Base-by-base conservation (phyloP, 345 rosid genomes). In the Cochlearia excelsa region DNA sequence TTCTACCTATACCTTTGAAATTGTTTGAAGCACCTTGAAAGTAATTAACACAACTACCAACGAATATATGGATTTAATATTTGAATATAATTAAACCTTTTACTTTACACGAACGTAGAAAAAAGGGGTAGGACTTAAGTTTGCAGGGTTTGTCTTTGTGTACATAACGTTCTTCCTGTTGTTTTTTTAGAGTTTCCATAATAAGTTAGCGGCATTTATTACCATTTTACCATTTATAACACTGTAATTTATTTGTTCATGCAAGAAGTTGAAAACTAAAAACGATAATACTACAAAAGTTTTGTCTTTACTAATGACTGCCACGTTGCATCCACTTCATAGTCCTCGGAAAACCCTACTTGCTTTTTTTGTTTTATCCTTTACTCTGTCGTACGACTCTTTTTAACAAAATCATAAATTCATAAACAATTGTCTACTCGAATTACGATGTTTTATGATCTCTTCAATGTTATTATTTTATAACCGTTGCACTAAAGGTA, bases 311-410 rank as follows among this genome's bases (percentile, higher is more conserved):
- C 5, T 30, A 44, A 52, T 63, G 68, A 7, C 43, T 9, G 59
- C 59, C 59, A 64, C 52, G 52, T 64, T 52, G 26, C 46, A 38
- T n/a, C 9, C 27, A 59, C 37, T 60, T 28, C n/a, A 2, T 7
- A 48, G 37, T 46, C 45, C 44, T 46, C 4, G 54, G 45, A 26
- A 47, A 34, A 23, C 33, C 31, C 16, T 31, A 44, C 51, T 44
- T 45, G 51, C 9, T 10, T 0, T 45, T 6, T 5, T 37, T 16
- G 1, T 26, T 16, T n/a, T 23, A n/a, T 6, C 33, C 28, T 46
- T 9, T 27, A 4, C 37, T 59, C 1, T 33, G 23, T 16, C 23
- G 23, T 16, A 16, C 23, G 23, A 16, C 23, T 16, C 23, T 16
- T 16, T 16, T 16, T 16, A 16, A 16, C 23, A 16, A 16, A 16